Conservation (phyloP, 768 basidiomycete species). For the Lentinula boryana region DNA sequence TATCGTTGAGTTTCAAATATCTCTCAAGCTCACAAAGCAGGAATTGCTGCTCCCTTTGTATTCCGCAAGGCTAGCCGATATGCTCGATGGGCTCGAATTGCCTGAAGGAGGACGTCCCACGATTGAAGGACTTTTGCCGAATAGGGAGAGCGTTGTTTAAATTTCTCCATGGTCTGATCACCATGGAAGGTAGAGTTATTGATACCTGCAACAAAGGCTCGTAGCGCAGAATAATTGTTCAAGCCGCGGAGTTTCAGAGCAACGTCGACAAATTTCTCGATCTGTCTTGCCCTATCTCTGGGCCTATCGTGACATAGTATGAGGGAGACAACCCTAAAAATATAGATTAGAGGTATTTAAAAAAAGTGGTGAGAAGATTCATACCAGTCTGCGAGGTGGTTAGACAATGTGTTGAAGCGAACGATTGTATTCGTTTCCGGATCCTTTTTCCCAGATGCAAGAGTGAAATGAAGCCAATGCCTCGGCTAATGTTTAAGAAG, state of each 20-base stretch:
- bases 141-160: constrained; percentile 61
- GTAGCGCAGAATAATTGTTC: constrained; percentile 91
- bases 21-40: constrained; percentile 56
- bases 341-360: constrained; percentile 1
- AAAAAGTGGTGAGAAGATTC: constrained; percentile 13
- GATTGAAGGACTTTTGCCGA: constrained; percentile 74
- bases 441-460: constrained; percentile 61
- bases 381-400: constrained; percentile 81
- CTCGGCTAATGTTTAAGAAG: constrained; percentile 51
- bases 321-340: constrained; percentile 77
- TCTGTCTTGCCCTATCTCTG: constrained; percentile 68
- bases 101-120: constrained; percentile 80
- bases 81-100: constrained; percentile 77
- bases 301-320: constrained; percentile 84
- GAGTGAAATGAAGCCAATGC: constrained; percentile 80
- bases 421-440: constrained; percentile 64
- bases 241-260: constrained; percentile 71
- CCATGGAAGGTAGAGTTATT: constrained; percentile 76
- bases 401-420: constrained; percentile 69
- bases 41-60: constrained; percentile 82
- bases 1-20: constrained; percentile 3
- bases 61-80: constrained; percentile 87
- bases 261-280: constrained; percentile 86
- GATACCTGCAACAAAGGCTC: constrained; percentile 92
- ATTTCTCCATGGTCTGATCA: constrained; percentile 69